Evolutionary conservation across 208 protist species (phyloP).

Genomic region (Strigomonas culicis): DNA sequence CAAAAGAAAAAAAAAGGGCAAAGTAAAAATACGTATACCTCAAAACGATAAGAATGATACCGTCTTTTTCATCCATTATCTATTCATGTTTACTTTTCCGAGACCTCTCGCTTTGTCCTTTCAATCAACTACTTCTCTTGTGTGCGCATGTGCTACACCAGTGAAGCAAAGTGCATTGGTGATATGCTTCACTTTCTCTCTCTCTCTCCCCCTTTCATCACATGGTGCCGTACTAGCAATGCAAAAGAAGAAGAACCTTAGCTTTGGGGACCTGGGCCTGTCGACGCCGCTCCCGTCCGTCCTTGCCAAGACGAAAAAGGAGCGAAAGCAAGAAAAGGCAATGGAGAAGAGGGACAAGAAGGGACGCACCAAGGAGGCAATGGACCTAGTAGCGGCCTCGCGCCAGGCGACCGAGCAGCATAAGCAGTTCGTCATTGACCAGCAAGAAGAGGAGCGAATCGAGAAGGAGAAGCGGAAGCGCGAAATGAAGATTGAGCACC

Average conservation of each 20-base stretch:
- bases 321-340: slow-evolving; percentile 52
- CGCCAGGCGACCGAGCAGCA: slow-evolving; percentile 57
- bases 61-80: neutral
- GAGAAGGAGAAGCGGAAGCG: slow-evolving; percentile 66
- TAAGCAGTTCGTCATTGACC: slow-evolving; percentile 47
- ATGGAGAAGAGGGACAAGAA: slow-evolving; percentile 74
- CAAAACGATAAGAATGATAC: neutral
- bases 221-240: slow-evolving; percentile 5
- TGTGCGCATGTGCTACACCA: too few species aligned
- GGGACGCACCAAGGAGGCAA: slow-evolving; percentile 46
- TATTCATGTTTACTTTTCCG: neutral
- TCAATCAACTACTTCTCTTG: too few species aligned
- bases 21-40: too few species aligned
- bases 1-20: neutral
- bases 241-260: slow-evolving; percentile 47
- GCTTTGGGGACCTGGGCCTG: slow-evolving; percentile 79
- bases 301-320: slow-evolving; percentile 48
- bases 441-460: slow-evolving; percentile 33
- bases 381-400: slow-evolving; percentile 42
- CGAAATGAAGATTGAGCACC: slow-evolving; percentile 50
- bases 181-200: slow-evolving; percentile 9
- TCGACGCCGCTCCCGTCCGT: slow-evolving; percentile 60
- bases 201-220: slow-evolving; percentile 9
- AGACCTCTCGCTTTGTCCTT: slow-evolving; percentile 7
- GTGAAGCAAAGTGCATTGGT: too few species aligned